Conservation (phyloP, 257 asterid species). For the Fraxinus pennsylvanica region DNA sequence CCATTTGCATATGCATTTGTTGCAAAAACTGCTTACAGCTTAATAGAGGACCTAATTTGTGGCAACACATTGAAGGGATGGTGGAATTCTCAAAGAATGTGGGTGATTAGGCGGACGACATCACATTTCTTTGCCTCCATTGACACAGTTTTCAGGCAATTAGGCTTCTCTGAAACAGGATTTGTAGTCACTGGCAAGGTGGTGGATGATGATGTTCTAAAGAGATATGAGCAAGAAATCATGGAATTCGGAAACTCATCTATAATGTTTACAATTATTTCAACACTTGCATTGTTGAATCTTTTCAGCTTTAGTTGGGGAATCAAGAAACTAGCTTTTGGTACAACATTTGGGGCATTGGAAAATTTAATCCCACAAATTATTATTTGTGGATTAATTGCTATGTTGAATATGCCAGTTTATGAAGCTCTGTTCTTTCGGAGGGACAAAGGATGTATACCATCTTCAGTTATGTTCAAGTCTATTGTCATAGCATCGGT, state of each 20-base stretch:
- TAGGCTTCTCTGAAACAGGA: slow-evolving; percentile 52
- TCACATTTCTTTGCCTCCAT: slow-evolving; percentile 48
- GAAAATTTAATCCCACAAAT: slow-evolving; percentile 22
- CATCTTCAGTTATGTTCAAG: slow-evolving; percentile 34
- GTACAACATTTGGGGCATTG: not conserved
- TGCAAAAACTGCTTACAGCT: slow-evolving; percentile 29
- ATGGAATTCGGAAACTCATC: slow-evolving; percentile 68
- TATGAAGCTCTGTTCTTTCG: slow-evolving; percentile 41
- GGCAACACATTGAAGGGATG: slow-evolving; percentile 55
- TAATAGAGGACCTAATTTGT: slow-evolving; percentile 41
- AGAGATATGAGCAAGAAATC: slow-evolving; percentile 53
- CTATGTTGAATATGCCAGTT: slow-evolving; percentile 33
- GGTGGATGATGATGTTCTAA: slow-evolving; percentile 43
- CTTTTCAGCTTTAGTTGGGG: slow-evolving; percentile 49
- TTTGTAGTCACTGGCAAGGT: slow-evolving; percentile 60
- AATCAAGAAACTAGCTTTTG: slow-evolving; percentile 26
- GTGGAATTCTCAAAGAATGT: slow-evolving; percentile 69
- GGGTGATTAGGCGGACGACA: slow-evolving; percentile 54
- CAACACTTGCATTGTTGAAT: slow-evolving; percentile 62
- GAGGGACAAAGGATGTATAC: slow-evolving; percentile 39
- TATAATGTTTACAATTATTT: slow-evolving; percentile 40
- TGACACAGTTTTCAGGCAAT: slow-evolving; percentile 39
- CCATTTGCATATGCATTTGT: slow-evolving; percentile 51
- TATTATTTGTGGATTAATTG: slow-evolving; percentile 30
- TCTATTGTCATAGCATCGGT: slow-evolving; percentile 34